phyloP scores from a whole-genome alignment of 2,329 filamentous ascomycete species.

The Chaetomium sp. region DNA sequence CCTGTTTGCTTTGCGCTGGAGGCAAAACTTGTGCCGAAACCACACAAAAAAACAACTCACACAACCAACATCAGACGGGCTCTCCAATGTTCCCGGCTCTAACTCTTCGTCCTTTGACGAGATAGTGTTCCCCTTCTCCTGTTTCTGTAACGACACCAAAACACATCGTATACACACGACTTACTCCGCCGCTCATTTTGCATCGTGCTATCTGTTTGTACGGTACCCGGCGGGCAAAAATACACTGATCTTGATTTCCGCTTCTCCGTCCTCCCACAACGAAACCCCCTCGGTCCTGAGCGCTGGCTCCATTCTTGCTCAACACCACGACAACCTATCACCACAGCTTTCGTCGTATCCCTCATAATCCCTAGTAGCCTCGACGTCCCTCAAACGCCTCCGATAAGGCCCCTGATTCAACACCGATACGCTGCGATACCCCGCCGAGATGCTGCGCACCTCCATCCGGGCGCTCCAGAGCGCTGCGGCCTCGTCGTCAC shows the following conservation, averaged over 20 bases:
- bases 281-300: too few relatives aligned
- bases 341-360: too few relatives aligned
- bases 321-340: too few relatives aligned
- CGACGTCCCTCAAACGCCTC: background rate
- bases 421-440: background rate
- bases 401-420: slow-evolving; percentile 5
- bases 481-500: slow-evolving; percentile 26
- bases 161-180: slow-evolving; percentile 8
- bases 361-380: background rate
- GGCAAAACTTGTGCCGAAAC: slow-evolving; percentile 4
- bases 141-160: background rate
- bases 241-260: slow-evolving; percentile 10
- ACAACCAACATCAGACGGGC: slow-evolving; percentile 2
- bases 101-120: slow-evolving; percentile 17
- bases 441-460: slow-evolving; percentile 63
- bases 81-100: slow-evolving; percentile 16
- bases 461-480: slow-evolving; percentile 47
- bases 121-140: background rate
- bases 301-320: too few relatives aligned
- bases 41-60: slow-evolving; percentile 2
- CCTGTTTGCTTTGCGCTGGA: background rate
- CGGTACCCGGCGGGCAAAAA: slow-evolving; percentile 1
- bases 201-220: slow-evolving; percentile 10
- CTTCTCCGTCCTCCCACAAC: background rate
- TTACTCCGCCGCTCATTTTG: slow-evolving; percentile 25